Evolutionary conservation across 1,284 basidiomycete genomes (phyloP).

Genomic region (Takashimella tepidaria): DNA sequence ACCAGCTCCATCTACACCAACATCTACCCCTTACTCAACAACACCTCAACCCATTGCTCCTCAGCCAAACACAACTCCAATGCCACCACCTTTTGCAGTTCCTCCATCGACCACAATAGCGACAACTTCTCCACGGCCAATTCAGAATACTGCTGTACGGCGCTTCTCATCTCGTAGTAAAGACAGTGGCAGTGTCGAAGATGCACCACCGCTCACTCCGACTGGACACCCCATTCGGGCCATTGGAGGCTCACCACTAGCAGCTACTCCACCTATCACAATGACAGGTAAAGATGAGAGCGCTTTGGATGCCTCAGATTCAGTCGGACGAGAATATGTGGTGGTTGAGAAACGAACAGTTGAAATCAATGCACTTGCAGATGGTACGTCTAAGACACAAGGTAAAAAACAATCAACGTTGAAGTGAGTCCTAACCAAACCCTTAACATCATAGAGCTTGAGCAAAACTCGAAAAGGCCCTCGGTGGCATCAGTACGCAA

Average conservation of each 20-base stretch:
- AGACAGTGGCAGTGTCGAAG: slow-evolving; percentile 26
- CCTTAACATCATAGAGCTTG: no score
- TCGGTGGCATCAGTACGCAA: slow-evolving; percentile 37
- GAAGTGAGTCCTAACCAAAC: no score
- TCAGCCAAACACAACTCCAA: not conserved
- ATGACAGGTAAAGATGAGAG: slow-evolving; percentile 37
- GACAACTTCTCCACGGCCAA: not conserved
- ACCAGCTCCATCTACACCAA: slow-evolving; percentile 6
- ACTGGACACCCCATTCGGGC: slow-evolving; percentile 11
- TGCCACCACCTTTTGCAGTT: slow-evolving; percentile 1
- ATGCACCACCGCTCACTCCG: slow-evolving; percentile 35
- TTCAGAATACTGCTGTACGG: slow-evolving; percentile 4
- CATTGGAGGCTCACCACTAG: slow-evolving; percentile 40
- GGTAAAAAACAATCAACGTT: no score
- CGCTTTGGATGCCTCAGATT: slow-evolving; percentile 36
- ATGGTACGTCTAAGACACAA: slow-evolving; percentile 45
- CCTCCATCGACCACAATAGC: slow-evolving; percentile 1
- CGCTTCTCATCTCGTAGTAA: slow-evolving; percentile 14
- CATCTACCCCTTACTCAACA: not conserved
- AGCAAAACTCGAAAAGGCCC: slow-evolving; percentile 45
- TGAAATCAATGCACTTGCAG: slow-evolving; percentile 55
- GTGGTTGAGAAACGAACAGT: slow-evolving; percentile 56
- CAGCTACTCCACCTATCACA: slow-evolving; percentile 42
- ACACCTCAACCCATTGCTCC: not conserved
- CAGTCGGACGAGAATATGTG: slow-evolving; percentile 51